Evolutionary conservation across 345 rosid genomes (phyloP).

Genomic region (Syzygium grande): DNA sequence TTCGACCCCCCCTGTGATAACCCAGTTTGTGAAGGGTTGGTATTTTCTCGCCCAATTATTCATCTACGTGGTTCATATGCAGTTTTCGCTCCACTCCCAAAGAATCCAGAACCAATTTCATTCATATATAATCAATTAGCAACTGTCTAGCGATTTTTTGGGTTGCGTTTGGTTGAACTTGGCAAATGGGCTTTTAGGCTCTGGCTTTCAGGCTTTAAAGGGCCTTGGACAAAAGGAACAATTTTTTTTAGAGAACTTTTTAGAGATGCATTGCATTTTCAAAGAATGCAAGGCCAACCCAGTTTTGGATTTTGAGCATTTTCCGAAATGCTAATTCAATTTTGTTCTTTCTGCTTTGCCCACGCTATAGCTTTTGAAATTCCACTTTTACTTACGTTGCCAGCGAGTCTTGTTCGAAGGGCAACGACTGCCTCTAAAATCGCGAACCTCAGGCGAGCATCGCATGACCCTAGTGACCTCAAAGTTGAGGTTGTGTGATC

Average conservation of each 20-base stretch:
- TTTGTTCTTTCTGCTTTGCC: neutral
- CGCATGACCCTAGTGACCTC: neutral
- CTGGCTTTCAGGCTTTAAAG: neutral
- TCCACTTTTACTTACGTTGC: neutral
- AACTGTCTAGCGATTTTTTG: too few relatives aligned
- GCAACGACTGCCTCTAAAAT: neutral
- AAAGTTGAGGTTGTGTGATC: neutral
- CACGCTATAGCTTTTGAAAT: neutral
- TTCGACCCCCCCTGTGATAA: neutral
- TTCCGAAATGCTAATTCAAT: neutral
- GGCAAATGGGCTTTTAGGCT: neutral
- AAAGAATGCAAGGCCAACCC: neutral
- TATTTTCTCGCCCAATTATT: neutral
- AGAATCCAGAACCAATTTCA: neutral
- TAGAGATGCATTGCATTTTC: neutral
- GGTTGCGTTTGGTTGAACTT: neutral
- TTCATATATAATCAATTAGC: neutral
- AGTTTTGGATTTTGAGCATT: neutral
- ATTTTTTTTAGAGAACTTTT: neutral
- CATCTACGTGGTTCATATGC: neutral
- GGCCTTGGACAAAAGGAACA: neutral
- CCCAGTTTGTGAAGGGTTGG: neutral
- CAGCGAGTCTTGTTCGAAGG: neutral
- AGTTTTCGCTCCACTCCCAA: neutral
- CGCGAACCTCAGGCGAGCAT: neutral